A percentile compares a stretch with the other conserved stretches of the same genome.
Evolutionary conservation across 1,284 basidiomycete genomes (phyloP).

Genomic region (Trichosporon ovoides): DNA sequence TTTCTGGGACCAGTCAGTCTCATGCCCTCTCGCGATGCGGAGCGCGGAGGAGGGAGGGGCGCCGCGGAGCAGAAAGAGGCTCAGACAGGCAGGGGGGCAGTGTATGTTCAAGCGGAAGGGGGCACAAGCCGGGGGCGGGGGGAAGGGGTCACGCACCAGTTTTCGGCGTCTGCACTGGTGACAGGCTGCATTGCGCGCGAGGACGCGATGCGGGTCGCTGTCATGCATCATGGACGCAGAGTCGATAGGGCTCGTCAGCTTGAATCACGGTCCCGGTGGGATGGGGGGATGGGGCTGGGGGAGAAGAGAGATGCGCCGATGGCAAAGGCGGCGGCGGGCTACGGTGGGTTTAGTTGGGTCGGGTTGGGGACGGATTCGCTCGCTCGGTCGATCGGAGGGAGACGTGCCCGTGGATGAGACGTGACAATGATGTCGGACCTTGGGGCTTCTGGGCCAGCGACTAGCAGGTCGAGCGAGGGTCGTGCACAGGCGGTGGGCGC

Average conservation of each 20-base stretch:
- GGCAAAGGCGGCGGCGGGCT: no score
- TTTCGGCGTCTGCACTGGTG: conserved; percentile 42
- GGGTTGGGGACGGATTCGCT: background rate
- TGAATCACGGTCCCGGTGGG: background rate
- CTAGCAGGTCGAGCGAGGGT: no score
- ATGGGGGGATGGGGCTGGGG: background rate
- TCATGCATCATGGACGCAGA: conserved; percentile 12
- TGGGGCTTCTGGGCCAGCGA: no score
- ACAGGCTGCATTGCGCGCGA: conserved; percentile 42
- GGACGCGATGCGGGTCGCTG: conserved; percentile 23
- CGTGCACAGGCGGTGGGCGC: no score
- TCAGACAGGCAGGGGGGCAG: no score
- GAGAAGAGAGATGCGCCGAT: background rate
- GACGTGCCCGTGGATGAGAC: conserved; percentile 1
- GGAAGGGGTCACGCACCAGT: conserved; percentile 24
- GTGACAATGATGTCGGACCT: background rate
- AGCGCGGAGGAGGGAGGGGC: no score
- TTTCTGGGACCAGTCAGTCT: conserved; percentile 25
- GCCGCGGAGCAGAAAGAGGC: no score
- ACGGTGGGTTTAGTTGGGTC: no score
- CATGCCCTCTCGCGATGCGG: background rate
- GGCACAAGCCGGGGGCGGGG: no score
- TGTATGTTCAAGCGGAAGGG: no score
- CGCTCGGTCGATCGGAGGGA: background rate
- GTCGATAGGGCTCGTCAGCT: background rate